phyloP scores from a whole-genome alignment of 164 flowering plant genomes.

The Tinospora cordifolia region DNA sequence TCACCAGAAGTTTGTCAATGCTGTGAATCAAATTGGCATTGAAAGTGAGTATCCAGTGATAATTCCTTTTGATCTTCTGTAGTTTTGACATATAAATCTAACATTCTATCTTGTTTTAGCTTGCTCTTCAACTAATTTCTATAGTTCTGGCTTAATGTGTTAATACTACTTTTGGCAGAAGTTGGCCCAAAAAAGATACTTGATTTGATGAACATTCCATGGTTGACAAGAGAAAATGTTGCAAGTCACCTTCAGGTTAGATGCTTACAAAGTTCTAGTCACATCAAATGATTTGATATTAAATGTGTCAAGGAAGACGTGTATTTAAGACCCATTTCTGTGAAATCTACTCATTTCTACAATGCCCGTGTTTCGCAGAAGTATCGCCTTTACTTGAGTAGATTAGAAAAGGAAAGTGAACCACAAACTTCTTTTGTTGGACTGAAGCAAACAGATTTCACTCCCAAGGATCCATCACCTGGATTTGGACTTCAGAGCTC shows the following conservation, averaged over 20 bases:
- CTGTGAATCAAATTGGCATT: constrained; percentile 80
- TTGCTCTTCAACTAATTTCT: background rate
- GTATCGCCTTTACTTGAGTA: constrained; percentile 80
- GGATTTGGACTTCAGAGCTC: constrained; percentile 36
- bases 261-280: background rate
- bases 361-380: constrained; percentile 52
- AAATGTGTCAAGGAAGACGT: no score
- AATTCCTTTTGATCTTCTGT: background rate
- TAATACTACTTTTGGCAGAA: constrained; percentile 44
- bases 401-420: constrained; percentile 69
- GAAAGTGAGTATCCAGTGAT: constrained; percentile 59
- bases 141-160: background rate
- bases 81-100: background rate
- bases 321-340: background rate
- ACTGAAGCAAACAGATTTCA: constrained; percentile 35
- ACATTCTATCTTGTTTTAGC: background rate
- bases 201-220: constrained; percentile 90
- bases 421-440: constrained; percentile 32
- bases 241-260: constrained; percentile 99
- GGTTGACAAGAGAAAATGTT: constrained; percentile 95
- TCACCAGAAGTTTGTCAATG: constrained; percentile 88
- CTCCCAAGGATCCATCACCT: constrained; percentile 35
- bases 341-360: background rate
- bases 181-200: constrained; percentile 94
- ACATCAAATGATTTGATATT: no score